Evolutionary conservation across 1,284 basidiomycete species (phyloP), one percentile per base, ranked within the genome.

Genomic region (Puccinia polysora): DNA sequence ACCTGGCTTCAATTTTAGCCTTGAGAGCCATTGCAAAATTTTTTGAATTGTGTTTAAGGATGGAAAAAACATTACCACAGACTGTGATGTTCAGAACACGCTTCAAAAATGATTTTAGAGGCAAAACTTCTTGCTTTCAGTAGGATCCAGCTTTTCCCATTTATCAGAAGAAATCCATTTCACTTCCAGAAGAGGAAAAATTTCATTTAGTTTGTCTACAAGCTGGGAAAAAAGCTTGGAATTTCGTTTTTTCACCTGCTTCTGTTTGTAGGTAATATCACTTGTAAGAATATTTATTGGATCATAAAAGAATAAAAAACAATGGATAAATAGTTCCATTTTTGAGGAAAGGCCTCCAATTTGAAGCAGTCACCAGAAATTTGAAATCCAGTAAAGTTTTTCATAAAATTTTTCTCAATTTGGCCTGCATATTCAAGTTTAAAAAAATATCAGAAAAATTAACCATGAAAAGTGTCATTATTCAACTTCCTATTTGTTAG

Each of bases 1-100:
- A 40, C 18, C 55, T 25, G 15, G 15, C 10, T 53, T 1, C 10
- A 23, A 28, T 14, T 32, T 50, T 23, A 12, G 30, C 15, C 23
- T 69, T 69, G 20, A 69, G 28, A 1, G n/a, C 30, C 12, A 69
- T 36, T 18, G 59, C 23, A 25, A 38, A 55, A 38, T 69, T 69
- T n/a, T 36, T 59, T 50, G 50, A 3, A 49, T 69, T 69, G 7
- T 10, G 18, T 34, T 69, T 23, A 12, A 45, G n/a, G 6, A 8
- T 36, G 4, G 65, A 69, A n/a, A 30, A 69, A n/a, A 50, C 30
- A 4, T 36, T 32, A 8, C 59, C 32, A 25, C 32, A 20, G 4
- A 8, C n/a, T 10, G 25, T 12, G 1, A 40, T 14, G 12, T 40
- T 53, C 30, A 32, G 20, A 25, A 28, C n/a, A 1, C 12, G 2